Evolutionary conservation across 805 yeast genomes (phyloP).

Genomic region (Cyberlindnera suaveolens): DNA sequence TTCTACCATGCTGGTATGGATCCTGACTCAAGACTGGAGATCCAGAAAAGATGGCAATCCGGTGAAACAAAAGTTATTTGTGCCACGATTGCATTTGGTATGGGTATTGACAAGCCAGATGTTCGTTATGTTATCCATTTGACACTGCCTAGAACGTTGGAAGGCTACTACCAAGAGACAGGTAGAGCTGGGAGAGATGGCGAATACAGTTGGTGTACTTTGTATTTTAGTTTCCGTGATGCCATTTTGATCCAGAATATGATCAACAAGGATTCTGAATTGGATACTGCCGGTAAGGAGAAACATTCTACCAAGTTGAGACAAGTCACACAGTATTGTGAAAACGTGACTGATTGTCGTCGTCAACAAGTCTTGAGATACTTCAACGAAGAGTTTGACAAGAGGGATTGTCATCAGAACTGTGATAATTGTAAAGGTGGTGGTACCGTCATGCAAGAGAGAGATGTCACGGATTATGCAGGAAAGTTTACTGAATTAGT

Average conservation of each 20-base stretch:
- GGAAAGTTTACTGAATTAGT: constrained; percentile 55
- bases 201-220: constrained; percentile 66
- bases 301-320: constrained; percentile 71
- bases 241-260: constrained; percentile 68
- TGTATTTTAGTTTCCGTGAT: constrained; percentile 78
- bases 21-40: constrained; percentile 58
- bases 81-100: constrained; percentile 97
- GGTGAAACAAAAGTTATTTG: constrained; percentile 72
- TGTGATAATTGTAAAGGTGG: constrained; percentile 81
- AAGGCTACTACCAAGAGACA: constrained; percentile 96
- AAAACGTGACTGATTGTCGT: constrained; percentile 84
- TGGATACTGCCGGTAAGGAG: constrained; percentile 59
- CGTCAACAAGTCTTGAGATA: constrained; percentile 84
- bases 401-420: constrained; percentile 53
- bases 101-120: constrained; percentile 98
- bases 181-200: constrained; percentile 99
- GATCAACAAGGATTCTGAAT: constrained; percentile 70
- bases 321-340: constrained; percentile 88
- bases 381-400: constrained; percentile 77
- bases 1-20: constrained; percentile 95
- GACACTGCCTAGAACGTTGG: constrained; percentile 83
- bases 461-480: constrained; percentile 67
- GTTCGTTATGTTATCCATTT: constrained; percentile 88
- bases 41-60: constrained; percentile 82
- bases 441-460: constrained; percentile 37